Percentiles rank a stretch among this genome's conserved stretches.
Evolutionary conservation across 345 rosid species (phyloP).

Genomic region (Adansonia digitata): DNA sequence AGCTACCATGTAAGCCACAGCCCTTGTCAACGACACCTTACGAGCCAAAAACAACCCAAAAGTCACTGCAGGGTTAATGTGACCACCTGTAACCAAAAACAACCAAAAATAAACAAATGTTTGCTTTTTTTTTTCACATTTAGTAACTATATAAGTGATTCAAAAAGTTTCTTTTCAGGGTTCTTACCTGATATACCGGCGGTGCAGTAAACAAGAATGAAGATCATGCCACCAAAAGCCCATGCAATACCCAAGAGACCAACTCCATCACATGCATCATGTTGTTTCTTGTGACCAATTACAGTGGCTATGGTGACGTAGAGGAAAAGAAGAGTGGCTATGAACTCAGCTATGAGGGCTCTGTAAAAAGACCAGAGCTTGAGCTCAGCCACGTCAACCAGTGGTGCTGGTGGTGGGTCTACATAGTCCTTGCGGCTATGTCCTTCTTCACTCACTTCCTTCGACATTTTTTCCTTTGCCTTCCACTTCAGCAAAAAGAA

Average conservation of each 20-base stretch:
- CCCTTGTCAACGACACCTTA: conserved; percentile 62
- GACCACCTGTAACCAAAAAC: conserved; percentile 17
- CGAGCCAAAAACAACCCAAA: conserved; percentile 42
- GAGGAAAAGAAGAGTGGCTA: conserved; percentile 91
- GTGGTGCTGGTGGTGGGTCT: conserved; percentile 91
- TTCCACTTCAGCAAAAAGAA: too few relatives aligned
- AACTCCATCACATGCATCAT: background rate
- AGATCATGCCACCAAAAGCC: conserved; percentile 20
- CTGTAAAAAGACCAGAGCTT: conserved; percentile 87
- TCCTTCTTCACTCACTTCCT: conserved; percentile 81
- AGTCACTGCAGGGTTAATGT: conserved; percentile 69
- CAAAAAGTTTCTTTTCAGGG: too few relatives aligned
- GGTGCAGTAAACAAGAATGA: conserved; percentile 18
- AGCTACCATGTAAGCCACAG: conserved; percentile 69
- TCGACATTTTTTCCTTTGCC: conserved; percentile 68
- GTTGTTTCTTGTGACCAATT: conserved; percentile 10
- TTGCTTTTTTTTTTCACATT: too few relatives aligned
- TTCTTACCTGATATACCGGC: too few relatives aligned
- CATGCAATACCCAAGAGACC: conserved; percentile 16
- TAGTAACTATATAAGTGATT: too few relatives aligned
- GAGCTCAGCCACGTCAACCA: conserved; percentile 62
- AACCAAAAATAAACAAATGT: background rate
- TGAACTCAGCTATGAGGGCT: conserved; percentile 90
- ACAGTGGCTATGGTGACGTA: conserved; percentile 11
- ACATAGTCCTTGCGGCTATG: conserved; percentile 71